Percentiles rank a stretch among this genome's conserved stretches.
phyloP scores from a whole-genome alignment of 345 rosid genomes.

The Eucalyptus regnans region DNA sequence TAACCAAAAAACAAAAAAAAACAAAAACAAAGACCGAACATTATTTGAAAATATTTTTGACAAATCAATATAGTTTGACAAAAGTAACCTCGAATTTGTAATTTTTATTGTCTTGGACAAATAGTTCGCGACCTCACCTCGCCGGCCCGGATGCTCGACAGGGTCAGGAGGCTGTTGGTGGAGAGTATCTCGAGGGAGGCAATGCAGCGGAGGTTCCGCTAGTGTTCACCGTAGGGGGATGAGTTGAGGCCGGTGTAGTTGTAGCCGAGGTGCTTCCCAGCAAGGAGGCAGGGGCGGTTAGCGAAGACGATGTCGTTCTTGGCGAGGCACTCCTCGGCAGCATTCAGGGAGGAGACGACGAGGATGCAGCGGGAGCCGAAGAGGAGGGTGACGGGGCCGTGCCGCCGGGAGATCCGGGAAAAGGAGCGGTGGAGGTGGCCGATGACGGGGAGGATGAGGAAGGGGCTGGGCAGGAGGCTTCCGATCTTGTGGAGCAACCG shows the following conservation, averaged over 20 bases:
- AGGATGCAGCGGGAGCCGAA: constrained; percentile 7
- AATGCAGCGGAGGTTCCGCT: constrained; percentile 9
- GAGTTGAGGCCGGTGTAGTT: constrained; percentile 7
- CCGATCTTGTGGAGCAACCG: background rate
- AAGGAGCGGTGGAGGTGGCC: constrained; percentile 16
- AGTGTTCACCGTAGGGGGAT: constrained; percentile 8
- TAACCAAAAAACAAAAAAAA: no score
- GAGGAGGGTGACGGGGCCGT: constrained; percentile 13
- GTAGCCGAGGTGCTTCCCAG: constrained; percentile 1
- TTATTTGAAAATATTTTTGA: no score
- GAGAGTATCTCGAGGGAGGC: constrained; percentile 9
- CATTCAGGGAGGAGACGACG: constrained; percentile 9
- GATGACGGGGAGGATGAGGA: constrained; percentile 10
- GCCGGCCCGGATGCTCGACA: background rate
- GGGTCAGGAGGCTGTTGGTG: constrained; percentile 1
- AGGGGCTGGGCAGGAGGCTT: constrained; percentile 20
- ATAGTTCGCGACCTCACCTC: background rate
- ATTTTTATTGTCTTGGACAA: no score
- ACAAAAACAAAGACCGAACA: no score
- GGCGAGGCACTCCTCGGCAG: constrained; percentile 9
- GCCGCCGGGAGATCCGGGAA: background rate
- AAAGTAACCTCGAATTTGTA: no score
- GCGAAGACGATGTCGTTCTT: constrained; percentile 15
- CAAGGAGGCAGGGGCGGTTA: constrained; percentile 9
- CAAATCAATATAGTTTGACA: no score